phyloP scores from a whole-genome alignment of 768 basidiomycete genomes.

The Lactarius vividus region DNA sequence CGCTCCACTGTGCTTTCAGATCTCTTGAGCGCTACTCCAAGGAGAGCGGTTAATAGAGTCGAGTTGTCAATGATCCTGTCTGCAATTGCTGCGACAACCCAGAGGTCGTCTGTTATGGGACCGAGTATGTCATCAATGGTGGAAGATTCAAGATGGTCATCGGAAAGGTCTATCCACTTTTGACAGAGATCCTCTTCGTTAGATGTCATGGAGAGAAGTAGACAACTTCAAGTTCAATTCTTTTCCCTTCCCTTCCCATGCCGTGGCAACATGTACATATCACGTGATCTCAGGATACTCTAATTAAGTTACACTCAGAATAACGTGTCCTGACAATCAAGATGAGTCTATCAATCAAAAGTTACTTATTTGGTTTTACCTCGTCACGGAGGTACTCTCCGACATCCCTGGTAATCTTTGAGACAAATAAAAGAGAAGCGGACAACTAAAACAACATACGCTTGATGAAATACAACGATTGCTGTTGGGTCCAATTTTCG shows the following conservation, averaged over 20 bases:
- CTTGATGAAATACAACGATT: constrained; percentile 98
- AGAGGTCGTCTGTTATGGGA: constrained; percentile 61
- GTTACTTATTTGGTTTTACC: constrained; percentile 40
- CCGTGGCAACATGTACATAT: background rate
- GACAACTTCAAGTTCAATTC: background rate
- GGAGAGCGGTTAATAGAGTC: constrained; percentile 52
- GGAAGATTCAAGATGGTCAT: constrained; percentile 56
- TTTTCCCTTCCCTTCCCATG: background rate
- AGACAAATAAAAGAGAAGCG: background rate
- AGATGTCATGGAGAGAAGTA: constrained; percentile 12
- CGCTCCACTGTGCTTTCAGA: constrained; percentile 47
- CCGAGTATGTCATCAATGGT: constrained; percentile 47
- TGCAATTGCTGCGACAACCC: constrained; percentile 72
- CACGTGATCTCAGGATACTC: background rate
- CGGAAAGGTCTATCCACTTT: constrained; percentile 55
- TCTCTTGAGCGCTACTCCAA: constrained; percentile 62
- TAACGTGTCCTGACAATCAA: constrained; percentile 61
- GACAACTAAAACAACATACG: constrained; percentile 49
- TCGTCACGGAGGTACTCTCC: constrained; percentile 98
- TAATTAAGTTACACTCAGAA: constrained; percentile 43
- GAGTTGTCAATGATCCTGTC: constrained; percentile 65
- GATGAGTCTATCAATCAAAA: constrained; percentile 7
- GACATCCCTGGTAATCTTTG: constrained; percentile 64
- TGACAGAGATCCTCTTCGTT: constrained; percentile 32
- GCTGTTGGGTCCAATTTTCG: constrained; percentile 95